phyloP scores from a whole-genome alignment of 345 rosid genomes.

The Arabis alpina region DNA sequence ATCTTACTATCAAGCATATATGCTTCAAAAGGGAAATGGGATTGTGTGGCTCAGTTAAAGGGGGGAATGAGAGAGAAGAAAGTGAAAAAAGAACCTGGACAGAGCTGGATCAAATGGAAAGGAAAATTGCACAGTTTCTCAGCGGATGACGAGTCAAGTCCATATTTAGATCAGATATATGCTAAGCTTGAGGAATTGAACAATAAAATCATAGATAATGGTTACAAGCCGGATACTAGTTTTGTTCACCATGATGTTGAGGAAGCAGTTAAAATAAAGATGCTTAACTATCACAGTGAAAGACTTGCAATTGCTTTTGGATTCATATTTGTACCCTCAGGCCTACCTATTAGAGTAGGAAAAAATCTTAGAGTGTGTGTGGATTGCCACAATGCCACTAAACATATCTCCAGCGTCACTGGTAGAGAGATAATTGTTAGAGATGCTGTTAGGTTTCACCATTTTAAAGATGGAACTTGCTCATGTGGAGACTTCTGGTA shows the following conservation, averaged over 20 bases:
- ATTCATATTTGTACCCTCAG: constrained; percentile 65
- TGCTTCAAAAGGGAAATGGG: constrained; percentile 77
- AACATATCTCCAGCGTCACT: constrained; percentile 81
- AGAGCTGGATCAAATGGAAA: constrained; percentile 90
- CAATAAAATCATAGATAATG: constrained; percentile 63
- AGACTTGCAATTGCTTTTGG: constrained; percentile 95
- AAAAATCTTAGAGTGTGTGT: constrained; percentile 89
- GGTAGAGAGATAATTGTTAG: constrained; percentile 88
- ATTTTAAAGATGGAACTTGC: constrained; percentile 85
- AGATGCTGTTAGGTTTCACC: constrained; percentile 89
- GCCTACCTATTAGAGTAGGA: constrained; percentile 71
- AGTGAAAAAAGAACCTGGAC: constrained; percentile 87
- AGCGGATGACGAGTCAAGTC: constrained; percentile 78
- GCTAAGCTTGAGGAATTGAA: constrained; percentile 68
- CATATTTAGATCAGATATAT: constrained; percentile 66
- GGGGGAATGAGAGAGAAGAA: constrained; percentile 71
- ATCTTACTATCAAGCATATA: constrained; percentile 73
- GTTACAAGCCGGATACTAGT: constrained; percentile 77
- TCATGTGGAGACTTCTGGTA: constrained; percentile 98
- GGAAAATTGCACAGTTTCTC: constrained; percentile 72
- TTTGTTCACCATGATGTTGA: constrained; percentile 77
- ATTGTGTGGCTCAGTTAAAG: constrained; percentile 66
- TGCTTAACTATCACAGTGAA: constrained; percentile 92
- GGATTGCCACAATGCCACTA: constrained; percentile 92
- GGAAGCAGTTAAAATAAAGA: constrained; percentile 73